Evolutionary conservation across 2,329 filamentous ascomycete species (phyloP), one percentile per base, ranked within the genome.

Genomic region (Cryphonectria radicalis): DNA sequence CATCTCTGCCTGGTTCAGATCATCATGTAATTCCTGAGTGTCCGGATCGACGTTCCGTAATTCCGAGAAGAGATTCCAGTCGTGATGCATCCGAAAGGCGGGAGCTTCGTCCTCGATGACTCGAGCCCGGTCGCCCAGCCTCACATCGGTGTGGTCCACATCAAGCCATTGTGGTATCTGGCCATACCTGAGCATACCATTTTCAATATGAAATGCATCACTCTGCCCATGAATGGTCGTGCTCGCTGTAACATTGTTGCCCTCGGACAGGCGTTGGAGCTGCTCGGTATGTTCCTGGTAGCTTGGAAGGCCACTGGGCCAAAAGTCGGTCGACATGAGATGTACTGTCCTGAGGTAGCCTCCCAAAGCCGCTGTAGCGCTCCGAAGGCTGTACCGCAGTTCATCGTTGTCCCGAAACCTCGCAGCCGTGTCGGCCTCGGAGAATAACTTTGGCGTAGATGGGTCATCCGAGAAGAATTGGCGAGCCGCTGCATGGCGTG

Each of bases 241-340:
- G 63, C 11, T 65, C 25, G n/a, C 25, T 11, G 40, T 46, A 14
- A 32, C 14, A 32, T 65, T 53, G 13, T 10, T 19, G 22, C 63
- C 63, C 25, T 65, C 63, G 10, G 63, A 65, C 40, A 65, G 5
- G n/a, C 25, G 42, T 35, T 46, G 63, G 17, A 65, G 63, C 40
- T 50, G n/a, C 40, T 50, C 14, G 40, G 25, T 25, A 22, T 65
- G 63, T 28, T 65, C 63, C 8, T 35, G n/a, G 63, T 32, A 32
- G 42, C 42, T 65, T 19, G 63, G 63, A 53, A 65, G 63, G 4
- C 63, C 63, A 7, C 10, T 65, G 7, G 63, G 63, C 63, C 63
- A 65, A 65, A 65, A 65, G 63, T 65, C 63, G 40, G 63, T 65
- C 25, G 63, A 65, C 63, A 65, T 65, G 40, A 65, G 25, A 46